A percentile compares a stretch with the other conserved stretches of the same genome.
These are phyloP conservation scores for Trametes cinnabarina DNA, from an alignment of 768 basidiomycete genomes.

Conservation along the genomic window DNA sequence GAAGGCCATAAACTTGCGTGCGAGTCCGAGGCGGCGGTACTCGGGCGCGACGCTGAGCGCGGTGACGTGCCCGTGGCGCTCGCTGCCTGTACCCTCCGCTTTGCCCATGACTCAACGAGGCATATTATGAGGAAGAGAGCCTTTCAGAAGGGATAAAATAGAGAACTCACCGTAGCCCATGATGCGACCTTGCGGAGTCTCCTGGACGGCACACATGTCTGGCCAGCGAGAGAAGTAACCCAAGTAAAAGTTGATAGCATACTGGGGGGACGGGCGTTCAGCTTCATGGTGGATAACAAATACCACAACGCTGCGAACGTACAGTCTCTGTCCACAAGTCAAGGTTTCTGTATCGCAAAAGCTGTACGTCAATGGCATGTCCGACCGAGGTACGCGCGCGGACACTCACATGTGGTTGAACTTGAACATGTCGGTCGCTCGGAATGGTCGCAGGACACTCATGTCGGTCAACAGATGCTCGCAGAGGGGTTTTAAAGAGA, in stretches of 20 bases:
- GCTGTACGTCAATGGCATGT: background rate
- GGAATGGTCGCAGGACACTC: slow-evolving; percentile 85
- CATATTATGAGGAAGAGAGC: background rate
- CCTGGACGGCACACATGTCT: slow-evolving; percentile 82
- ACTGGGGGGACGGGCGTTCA: slow-evolving; percentile 43
- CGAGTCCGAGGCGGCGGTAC: slow-evolving; percentile 85
- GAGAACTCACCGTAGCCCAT: slow-evolving; percentile 85
- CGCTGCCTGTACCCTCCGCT: slow-evolving; percentile 70
- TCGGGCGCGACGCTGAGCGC: slow-evolving; percentile 93
- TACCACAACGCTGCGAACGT: slow-evolving; percentile 24
- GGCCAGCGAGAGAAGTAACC: slow-evolving; percentile 90
- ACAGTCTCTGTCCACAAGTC: slow-evolving; percentile 99
- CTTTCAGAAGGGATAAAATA: background rate
- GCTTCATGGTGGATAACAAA: background rate
- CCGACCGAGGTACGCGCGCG: background rate
- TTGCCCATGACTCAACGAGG: slow-evolving; percentile 81
- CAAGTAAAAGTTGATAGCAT: slow-evolving; percentile 85
- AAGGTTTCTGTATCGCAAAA: slow-evolving; percentile 66
- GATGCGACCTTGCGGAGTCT: slow-evolving; percentile 76
- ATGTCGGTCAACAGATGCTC: slow-evolving; percentile 38
- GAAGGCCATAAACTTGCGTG: slow-evolving; percentile 79
- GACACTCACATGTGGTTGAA: slow-evolving; percentile 83
- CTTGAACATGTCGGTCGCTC: slow-evolving; percentile 85
- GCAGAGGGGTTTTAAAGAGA: background rate
- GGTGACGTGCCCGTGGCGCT: slow-evolving; percentile 95